phyloP scores from a whole-genome alignment of 192 early-diverging fungal species.

The Backusella tuberculispora region DNA sequence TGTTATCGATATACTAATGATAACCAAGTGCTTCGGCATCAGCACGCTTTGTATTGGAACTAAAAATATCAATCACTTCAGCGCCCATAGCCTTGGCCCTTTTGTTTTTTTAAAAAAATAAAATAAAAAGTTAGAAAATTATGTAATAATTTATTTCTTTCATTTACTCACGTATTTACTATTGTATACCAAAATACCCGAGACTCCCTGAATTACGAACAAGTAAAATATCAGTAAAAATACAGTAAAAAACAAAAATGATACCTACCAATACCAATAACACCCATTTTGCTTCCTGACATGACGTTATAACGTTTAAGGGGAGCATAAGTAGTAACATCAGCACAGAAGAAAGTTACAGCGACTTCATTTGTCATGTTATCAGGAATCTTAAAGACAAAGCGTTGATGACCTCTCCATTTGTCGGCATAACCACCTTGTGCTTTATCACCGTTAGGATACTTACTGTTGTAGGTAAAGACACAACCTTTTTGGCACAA shows the following conservation, averaged over 20 bases:
- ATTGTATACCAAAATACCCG: constrained; percentile 68
- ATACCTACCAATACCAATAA: constrained; percentile 67
- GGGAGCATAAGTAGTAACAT: constrained; percentile 56
- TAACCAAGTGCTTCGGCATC: constrained; percentile 64
- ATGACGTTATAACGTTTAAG: constrained; percentile 50
- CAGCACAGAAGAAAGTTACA: constrained; percentile 83
- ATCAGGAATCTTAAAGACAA: constrained; percentile 67
- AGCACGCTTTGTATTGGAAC: constrained; percentile 60
- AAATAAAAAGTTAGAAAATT: constrained; percentile 20
- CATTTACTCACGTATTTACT: too few relatives aligned
- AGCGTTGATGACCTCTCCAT: constrained; percentile 59
- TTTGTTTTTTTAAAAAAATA: not conserved
- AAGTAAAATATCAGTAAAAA: too few relatives aligned
- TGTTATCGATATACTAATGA: constrained; percentile 30
- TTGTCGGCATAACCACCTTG: constrained; percentile 53
- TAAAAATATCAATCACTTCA: constrained; percentile 60
- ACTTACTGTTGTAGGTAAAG: constrained; percentile 49
- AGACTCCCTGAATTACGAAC: constrained; percentile 53
- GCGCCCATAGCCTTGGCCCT: constrained; percentile 47
- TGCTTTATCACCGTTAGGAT: constrained; percentile 48
- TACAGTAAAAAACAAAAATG: constrained; percentile 30
- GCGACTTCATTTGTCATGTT: constrained; percentile 57
- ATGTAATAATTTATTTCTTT: too few relatives aligned
- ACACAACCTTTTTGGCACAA: constrained; percentile 49
- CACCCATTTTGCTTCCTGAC: constrained; percentile 54